These are phyloP conservation scores for Fusarium tanahbumbuense DNA, from an alignment of 2,329 filamentous ascomycete genomes.

Conservation along the genomic window DNA sequence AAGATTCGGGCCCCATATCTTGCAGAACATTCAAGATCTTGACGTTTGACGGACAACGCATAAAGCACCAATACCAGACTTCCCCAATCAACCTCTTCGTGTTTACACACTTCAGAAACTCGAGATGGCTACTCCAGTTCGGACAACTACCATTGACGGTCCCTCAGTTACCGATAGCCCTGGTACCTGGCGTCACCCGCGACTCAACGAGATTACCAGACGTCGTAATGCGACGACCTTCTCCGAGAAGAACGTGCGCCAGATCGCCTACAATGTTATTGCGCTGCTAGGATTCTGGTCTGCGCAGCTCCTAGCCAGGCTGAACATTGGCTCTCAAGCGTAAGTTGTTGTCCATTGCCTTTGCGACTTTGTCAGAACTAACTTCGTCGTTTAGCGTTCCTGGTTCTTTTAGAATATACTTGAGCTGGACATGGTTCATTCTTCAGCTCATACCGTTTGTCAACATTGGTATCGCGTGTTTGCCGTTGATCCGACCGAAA, in stretches of 20 bases:
- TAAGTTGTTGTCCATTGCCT: slow-evolving; percentile 46
- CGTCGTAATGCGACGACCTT: slow-evolving; percentile 84
- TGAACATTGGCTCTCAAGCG: slow-evolving; percentile 55
- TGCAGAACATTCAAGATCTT: slow-evolving; percentile 10
- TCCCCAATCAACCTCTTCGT: background rate
- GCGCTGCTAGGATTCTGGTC: slow-evolving; percentile 57
- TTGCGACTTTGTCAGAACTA: slow-evolving; percentile 21
- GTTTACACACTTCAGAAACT: background rate
- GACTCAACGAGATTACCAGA: slow-evolving; percentile 85
- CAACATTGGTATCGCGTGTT: slow-evolving; percentile 77
- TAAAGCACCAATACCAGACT: background rate
- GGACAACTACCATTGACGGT: slow-evolving; percentile 56
- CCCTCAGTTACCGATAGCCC: slow-evolving; percentile 64
- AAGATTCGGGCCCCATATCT: slow-evolving; percentile 1
- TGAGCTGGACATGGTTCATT: slow-evolving; percentile 59
- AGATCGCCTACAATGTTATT: slow-evolving; percentile 74
- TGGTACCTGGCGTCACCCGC: slow-evolving; percentile 91
- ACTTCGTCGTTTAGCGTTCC: slow-evolving; percentile 48
- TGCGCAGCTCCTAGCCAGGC: slow-evolving; percentile 50
- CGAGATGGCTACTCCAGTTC: slow-evolving; percentile 49
- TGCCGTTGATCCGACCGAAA: slow-evolving; percentile 76
- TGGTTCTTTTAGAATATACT: slow-evolving; percentile 50
- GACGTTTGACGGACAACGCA: slow-evolving; percentile 10
- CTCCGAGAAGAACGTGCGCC: slow-evolving; percentile 78
- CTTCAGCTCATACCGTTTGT: slow-evolving; percentile 69